Evolutionary conservation across 2,329 filamentous ascomycete genomes (phyloP), one percentile per base, ranked within the genome.

Genomic region (Fusarium sp.): DNA sequence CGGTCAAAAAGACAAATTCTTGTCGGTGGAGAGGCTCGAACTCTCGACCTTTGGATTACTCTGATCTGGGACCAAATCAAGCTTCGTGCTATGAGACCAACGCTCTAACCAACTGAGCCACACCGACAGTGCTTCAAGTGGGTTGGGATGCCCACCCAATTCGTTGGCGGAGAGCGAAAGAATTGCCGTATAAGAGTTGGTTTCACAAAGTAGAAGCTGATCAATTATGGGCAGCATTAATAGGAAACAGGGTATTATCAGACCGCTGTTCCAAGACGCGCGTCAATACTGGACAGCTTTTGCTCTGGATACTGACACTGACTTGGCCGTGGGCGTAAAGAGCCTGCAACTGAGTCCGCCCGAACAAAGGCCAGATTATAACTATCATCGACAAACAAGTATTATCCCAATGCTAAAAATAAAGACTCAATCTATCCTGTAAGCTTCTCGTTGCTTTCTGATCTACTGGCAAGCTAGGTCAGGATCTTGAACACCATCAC

Each of bases 71-170:
- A 24, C 11, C 54, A 57, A 57, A 57, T 57, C 39, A 57, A 30
- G 30, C 26, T 39, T 57, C 20, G 22, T n/a, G 30, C 54, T 57
- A 48, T 57, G 54, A 57, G 54, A 57, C 54, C 54, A 57, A 57
- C 54, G 54, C 54, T 59, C 56, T 59, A 59, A 51, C 56, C 56
- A 59, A 39, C 56, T 60, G 57, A 54, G 57, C 57, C 35, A 60
- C 57, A 54, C 36, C 57, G 45, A 60, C 57, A n/a, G n/a, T 24
- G 20, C 18, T 33, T n/a, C 20, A 31, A 48, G n/a, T 57, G 54
- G 54, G 30, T 9, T 44, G n/a, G 7, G 6, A 53, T 38, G n/a
- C n/a, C 39, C 54, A 57, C 54, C 28, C 24, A 28, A 28, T n/a
- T 35, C 16, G 30, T 57, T 57, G 54, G 39, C 18, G n/a, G 54